phyloP scores from a whole-genome alignment of 129 eudicot genomes.

The Artemisia annua region DNA sequence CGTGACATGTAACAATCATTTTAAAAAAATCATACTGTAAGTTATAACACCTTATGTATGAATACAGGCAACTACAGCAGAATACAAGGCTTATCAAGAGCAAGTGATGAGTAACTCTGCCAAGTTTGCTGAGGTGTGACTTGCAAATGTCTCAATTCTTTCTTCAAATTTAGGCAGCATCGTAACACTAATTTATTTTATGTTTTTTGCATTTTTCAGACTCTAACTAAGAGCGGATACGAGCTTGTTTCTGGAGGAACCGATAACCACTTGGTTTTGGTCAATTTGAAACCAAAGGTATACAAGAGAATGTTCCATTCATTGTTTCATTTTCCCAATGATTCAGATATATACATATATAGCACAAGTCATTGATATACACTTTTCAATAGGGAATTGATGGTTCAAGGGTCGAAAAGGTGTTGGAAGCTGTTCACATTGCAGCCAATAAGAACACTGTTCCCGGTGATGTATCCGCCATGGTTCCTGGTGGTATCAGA shows the following conservation, averaged over 20 bases:
- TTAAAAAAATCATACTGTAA: too few relatives aligned
- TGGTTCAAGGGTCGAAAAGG: constrained; percentile 98
- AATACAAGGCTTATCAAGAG: constrained; percentile 98
- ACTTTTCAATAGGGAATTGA: constrained; percentile 72
- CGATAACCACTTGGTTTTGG: constrained; percentile 92
- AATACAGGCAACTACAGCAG: constrained; percentile 88
- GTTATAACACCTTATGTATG: too few relatives aligned
- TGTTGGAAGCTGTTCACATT: constrained; percentile 95
- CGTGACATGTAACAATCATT: too few relatives aligned
- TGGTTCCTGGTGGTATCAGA: constrained; percentile 99
- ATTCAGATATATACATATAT: neutral
- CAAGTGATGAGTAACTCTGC: constrained; percentile 92
- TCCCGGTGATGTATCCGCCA: constrained; percentile 99
- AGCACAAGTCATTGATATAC: neutral
- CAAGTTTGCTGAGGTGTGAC: constrained; percentile 80
- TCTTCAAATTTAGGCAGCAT: constrained; percentile 12
- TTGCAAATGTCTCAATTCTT: neutral
- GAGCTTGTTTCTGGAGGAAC: constrained; percentile 99
- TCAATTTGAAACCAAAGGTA: constrained; percentile 92
- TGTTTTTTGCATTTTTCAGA: constrained; percentile 43
- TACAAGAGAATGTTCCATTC: neutral
- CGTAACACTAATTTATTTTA: neutral
- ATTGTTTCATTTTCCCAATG: neutral
- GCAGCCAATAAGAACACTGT: constrained; percentile 97
- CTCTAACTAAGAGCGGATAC: constrained; percentile 68